These are phyloP conservation scores for Piromyces sp. DNA, from an alignment of 192 early-diverging fungal species.

Conservation along the genomic window DNA sequence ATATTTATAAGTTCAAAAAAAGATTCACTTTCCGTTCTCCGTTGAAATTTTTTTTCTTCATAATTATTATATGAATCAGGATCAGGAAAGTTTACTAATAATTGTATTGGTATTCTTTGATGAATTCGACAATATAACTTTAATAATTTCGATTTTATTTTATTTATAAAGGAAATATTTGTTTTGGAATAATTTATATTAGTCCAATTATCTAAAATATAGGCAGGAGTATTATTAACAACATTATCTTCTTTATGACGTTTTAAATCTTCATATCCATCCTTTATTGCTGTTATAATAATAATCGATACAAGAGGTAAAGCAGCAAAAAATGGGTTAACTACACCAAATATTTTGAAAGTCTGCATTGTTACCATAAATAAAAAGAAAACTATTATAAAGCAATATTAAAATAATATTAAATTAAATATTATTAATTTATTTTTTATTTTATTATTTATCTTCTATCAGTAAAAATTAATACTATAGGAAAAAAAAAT, in stretches of 20 bases:
- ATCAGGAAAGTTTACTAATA: neutral
- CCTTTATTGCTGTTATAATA: constrained; percentile 61
- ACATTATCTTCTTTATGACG: constrained; percentile 65
- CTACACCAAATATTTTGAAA: constrained; percentile 44
- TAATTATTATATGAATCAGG: neutral
- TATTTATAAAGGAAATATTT: neutral
- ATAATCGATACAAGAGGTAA: constrained; percentile 69
- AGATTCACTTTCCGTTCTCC: too few species aligned
- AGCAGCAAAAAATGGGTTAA: constrained; percentile 55
- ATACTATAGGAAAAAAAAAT: too few species aligned
- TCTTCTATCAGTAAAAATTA: too few species aligned
- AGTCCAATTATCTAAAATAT: constrained; percentile 19
- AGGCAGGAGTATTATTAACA: constrained; percentile 44
- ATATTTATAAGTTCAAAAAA: too few species aligned
- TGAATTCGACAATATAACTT: neutral
- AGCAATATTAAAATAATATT: too few species aligned
- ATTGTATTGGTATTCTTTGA: neutral
- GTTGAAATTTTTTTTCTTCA: neutral
- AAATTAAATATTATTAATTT: too few species aligned
- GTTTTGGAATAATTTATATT: constrained; percentile 36
- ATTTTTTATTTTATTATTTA: too few species aligned
- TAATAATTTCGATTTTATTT: neutral
- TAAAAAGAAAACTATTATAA: constrained; percentile 71
- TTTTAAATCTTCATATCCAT: constrained; percentile 82
- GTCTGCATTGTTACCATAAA: constrained; percentile 65